A percentile compares a stretch with the other conserved stretches of the same genome.
Evolutionary conservation across 1,139 yeast genomes (phyloP).

Genomic region (Candida pseudoviswanathii): DNA sequence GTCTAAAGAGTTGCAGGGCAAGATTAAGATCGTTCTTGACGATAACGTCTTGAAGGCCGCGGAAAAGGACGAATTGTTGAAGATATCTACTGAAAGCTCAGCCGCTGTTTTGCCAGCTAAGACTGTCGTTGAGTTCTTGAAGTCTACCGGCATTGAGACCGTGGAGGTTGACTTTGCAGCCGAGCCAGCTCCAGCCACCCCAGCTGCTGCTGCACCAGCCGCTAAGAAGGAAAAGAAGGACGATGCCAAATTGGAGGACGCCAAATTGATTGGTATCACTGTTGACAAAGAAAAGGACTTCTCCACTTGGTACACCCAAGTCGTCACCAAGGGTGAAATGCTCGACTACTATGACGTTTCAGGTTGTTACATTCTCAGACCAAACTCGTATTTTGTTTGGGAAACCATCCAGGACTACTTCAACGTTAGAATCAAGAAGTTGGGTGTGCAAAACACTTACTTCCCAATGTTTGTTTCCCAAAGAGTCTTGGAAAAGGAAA

Average conservation of each 20-base stretch:
- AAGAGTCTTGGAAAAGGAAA: constrained; percentile 91
- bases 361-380: constrained; percentile 97
- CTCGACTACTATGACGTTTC: constrained; percentile 97
- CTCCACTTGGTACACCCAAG: constrained; percentile 97
- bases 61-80: constrained; percentile 47
- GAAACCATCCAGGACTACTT: constrained; percentile 90
- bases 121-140: constrained; percentile 54
- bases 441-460: constrained; percentile 94
- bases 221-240: constrained; percentile 38
- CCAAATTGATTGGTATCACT: constrained; percentile 94
- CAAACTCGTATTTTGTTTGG: constrained; percentile 94
- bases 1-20: constrained; percentile 55
- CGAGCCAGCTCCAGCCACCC: constrained; percentile 36
- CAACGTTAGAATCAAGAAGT: constrained; percentile 72
- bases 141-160: constrained; percentile 58
- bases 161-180: constrained; percentile 61
- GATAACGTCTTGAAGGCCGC: constrained; percentile 44
- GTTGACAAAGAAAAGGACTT: constrained; percentile 90
- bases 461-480: constrained; percentile 99
- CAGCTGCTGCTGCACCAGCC: constrained; percentile 31
- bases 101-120: constrained; percentile 59
- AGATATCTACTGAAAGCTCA: constrained; percentile 59
- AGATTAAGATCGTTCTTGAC: constrained; percentile 70
- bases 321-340: constrained; percentile 95
- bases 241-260: constrained; percentile 73